Conservation (phyloP, 2,329 filamentous ascomycete genomes). For the Arthrobotrys entomopaga region DNA sequence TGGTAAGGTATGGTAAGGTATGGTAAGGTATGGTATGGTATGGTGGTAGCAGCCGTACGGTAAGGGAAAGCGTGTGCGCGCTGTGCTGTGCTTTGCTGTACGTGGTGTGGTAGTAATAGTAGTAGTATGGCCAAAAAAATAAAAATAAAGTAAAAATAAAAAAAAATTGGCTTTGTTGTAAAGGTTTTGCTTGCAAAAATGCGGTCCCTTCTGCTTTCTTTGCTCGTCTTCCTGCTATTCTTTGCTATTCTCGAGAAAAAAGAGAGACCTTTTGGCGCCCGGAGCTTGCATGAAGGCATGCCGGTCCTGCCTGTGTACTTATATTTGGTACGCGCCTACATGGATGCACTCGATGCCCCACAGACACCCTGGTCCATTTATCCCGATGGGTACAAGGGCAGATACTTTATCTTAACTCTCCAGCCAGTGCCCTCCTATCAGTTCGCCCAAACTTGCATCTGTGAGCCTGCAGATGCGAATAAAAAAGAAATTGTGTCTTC, state of each 20-base stretch:
- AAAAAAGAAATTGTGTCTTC: conserved; percentile 53
- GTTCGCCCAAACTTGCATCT: conserved; percentile 54
- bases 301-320: conserved; percentile 55
- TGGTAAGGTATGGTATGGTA: conserved; percentile 1
- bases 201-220: conserved; percentile 36
- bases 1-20: not conserved
- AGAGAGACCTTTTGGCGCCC: conserved; percentile 56
- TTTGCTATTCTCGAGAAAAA: conserved; percentile 24
- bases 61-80: not conserved
- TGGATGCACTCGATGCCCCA: conserved; percentile 53
- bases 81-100: not conserved
- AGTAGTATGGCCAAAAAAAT: conserved; percentile 14
- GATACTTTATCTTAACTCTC: conserved; percentile 56
- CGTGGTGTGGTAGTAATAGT: conserved; percentile 5
- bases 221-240: conserved; percentile 44
- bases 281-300: conserved; percentile 56
- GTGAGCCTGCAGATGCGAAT: conserved; percentile 52
- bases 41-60: not conserved
- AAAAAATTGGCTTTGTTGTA: conserved; percentile 4
- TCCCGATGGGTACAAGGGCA: conserved; percentile 54
- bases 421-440: conserved; percentile 54
- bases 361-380: conserved; percentile 46
- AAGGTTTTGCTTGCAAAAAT: conserved; percentile 19
- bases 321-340: conserved; percentile 56
- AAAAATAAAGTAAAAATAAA: too few relatives aligned